phyloP scores from a whole-genome alignment of 2,329 filamentous ascomycete genomes.

The Fusarium succisae region DNA sequence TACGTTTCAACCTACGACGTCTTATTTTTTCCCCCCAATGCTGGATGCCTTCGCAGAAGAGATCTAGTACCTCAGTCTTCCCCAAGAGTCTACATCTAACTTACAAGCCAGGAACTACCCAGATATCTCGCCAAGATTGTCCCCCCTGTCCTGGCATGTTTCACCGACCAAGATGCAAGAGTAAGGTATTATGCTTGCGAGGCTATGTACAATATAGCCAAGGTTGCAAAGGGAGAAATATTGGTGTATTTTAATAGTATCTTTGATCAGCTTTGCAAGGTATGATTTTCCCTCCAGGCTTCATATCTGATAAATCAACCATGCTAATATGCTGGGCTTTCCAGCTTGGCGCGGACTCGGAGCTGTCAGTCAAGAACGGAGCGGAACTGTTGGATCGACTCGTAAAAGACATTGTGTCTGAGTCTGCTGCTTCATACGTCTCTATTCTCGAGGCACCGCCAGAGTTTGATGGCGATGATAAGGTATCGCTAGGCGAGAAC shows the following conservation, averaged over 20 bases:
- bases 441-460: slow-evolving; percentile 78
- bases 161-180: slow-evolving; percentile 96
- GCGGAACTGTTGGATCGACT: slow-evolving; percentile 94
- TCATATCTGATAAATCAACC: background rate
- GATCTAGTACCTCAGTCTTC: background rate
- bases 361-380: slow-evolving; percentile 97
- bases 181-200: slow-evolving; percentile 99
- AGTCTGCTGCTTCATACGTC: slow-evolving; percentile 93
- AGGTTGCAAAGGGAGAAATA: slow-evolving; percentile 98
- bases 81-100: slow-evolving; percentile 3
- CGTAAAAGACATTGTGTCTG: slow-evolving; percentile 94
- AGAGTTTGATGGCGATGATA: slow-evolving; percentile 57
- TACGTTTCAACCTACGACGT: slow-evolving; percentile 58
- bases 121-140: slow-evolving; percentile 94
- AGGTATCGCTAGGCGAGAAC: slow-evolving; percentile 55
- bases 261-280: slow-evolving; percentile 97
- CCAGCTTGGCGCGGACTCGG: slow-evolving; percentile 92
- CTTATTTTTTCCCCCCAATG: background rate
- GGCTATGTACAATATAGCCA: slow-evolving; percentile 99
- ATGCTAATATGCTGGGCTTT: background rate
- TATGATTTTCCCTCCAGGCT: slow-evolving; percentile 48
- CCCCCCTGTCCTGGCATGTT: slow-evolving; percentile 95
- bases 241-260: slow-evolving; percentile 98
- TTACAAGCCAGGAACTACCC: slow-evolving; percentile 76
- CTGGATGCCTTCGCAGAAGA: background rate